Percentiles rank a stretch among this genome's conserved stretches.
Conservation (phyloP, 2,329 filamentous ascomycete species). For the Fonsecaea monophora region DNA sequence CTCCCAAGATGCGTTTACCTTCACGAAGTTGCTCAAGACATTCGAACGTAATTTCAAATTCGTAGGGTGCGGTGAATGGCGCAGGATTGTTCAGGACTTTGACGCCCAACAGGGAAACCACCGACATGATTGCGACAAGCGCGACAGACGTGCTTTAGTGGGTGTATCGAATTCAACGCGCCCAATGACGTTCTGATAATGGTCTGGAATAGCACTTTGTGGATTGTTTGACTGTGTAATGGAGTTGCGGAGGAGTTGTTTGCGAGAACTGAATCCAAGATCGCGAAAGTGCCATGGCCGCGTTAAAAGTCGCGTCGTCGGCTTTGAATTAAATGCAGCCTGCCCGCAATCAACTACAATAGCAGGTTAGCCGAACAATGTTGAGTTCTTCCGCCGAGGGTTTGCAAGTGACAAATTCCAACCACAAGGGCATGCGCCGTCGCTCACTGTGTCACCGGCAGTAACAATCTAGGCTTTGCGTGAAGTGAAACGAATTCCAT, state of each 20-base stretch:
- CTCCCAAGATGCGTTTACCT: constrained; percentile 59
- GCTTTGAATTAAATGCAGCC: neutral
- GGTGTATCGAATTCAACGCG: neutral
- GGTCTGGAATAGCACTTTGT: neutral
- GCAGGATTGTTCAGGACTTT: constrained; percentile 97
- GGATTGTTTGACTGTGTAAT: neutral
- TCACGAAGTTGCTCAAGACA: constrained; percentile 94
- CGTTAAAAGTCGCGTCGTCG: neutral
- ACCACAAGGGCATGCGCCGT: neutral
- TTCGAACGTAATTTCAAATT: constrained; percentile 99
- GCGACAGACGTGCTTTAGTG: neutral
- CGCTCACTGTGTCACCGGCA: neutral
- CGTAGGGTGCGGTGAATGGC: constrained; percentile 88
- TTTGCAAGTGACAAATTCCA: constrained; percentile 4
- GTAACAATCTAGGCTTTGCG: neutral
- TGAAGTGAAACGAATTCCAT: neutral
- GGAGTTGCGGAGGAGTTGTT: neutral
- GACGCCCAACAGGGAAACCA: constrained; percentile 93
- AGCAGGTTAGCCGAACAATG: neutral
- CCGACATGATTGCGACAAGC: constrained; percentile 72
- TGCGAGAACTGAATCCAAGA: neutral
- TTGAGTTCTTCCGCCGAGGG: neutral
- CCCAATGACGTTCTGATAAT: neutral
- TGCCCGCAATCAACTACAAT: neutral
- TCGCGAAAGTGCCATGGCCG: neutral